A percentile compares a stretch with the other conserved stretches of the same genome.
phyloP scores from a whole-genome alignment of 2,329 filamentous ascomycete genomes.

The Atkinsonella hypoxylon region DNA sequence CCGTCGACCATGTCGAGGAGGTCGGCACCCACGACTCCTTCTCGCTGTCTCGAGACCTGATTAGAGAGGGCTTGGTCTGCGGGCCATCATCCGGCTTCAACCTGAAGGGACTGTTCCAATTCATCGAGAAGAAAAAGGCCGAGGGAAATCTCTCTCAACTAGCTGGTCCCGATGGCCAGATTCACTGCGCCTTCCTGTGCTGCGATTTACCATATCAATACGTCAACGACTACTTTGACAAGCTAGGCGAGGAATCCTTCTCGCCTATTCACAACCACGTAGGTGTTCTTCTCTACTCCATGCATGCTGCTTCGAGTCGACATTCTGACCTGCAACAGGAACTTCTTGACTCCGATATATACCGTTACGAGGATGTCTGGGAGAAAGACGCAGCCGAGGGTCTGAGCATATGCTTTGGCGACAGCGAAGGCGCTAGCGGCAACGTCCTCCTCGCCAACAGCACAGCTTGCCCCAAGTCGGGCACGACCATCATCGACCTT shows the following conservation, averaged over 20 bases:
- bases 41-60: slow-evolving; percentile 38
- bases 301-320: no score
- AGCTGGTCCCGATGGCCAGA: slow-evolving; percentile 29
- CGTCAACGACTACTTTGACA: slow-evolving; percentile 46
- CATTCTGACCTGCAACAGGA: slow-evolving; percentile 18
- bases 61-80: slow-evolving; percentile 43
- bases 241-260: slow-evolving; percentile 36
- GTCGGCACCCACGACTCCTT: slow-evolving; percentile 44
- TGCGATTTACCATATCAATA: slow-evolving; percentile 55
- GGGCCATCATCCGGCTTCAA: slow-evolving; percentile 51
- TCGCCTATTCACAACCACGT: slow-evolving; percentile 34
- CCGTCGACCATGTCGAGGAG: slow-evolving; percentile 43
- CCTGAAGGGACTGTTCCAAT: slow-evolving; percentile 37
- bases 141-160: slow-evolving; percentile 31
- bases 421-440: slow-evolving; percentile 6
- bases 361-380: slow-evolving; percentile 43
- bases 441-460: slow-evolving; percentile 7
- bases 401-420: slow-evolving; percentile 21
- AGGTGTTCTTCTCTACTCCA: background rate
- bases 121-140: slow-evolving; percentile 35
- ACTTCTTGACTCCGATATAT: slow-evolving; percentile 33
- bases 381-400: slow-evolving; percentile 28
- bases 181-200: slow-evolving; percentile 47
- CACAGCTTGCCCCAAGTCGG: slow-evolving; percentile 9
- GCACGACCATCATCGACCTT: slow-evolving; percentile 31